Percentiles rank a stretch among this genome's conserved stretches.
Conservation (phyloP, 352 stramenopile genomes). For the Phytophthora ohioensis region DNA sequence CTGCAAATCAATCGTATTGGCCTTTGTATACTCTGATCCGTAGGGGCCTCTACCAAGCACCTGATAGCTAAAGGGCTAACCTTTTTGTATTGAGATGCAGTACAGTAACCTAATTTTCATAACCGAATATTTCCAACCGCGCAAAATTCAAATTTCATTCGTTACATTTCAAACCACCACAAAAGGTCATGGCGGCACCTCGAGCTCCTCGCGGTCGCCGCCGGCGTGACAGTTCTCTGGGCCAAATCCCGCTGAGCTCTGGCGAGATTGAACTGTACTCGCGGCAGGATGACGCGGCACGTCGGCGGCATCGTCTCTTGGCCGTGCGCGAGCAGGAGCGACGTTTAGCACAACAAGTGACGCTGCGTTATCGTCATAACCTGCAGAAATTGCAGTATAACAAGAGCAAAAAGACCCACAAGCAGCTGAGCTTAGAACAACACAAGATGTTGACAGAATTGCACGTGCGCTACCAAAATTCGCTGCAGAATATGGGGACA, state of each 20-base stretch:
- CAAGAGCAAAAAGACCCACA: constrained; percentile 42
- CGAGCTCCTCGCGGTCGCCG: constrained; percentile 13
- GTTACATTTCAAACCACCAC: neutral
- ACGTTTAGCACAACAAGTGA: constrained; percentile 71
- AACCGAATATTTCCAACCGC: neutral
- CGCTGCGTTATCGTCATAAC: constrained; percentile 75
- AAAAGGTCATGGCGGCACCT: constrained; percentile 11
- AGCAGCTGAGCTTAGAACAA: constrained; percentile 42
- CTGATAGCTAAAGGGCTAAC: too few species aligned
- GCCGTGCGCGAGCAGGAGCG: constrained; percentile 70
- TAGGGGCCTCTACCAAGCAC: too few species aligned
- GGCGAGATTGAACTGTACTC: constrained; percentile 69
- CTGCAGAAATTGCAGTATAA: constrained; percentile 54
- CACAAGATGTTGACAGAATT: constrained; percentile 56
- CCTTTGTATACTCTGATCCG: too few species aligned
- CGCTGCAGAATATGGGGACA: constrained; percentile 66
- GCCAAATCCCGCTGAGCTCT: constrained; percentile 70
- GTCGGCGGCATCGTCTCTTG: constrained; percentile 60
- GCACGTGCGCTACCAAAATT: constrained; percentile 61
- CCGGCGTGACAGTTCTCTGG: constrained; percentile 27
- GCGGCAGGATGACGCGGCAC: constrained; percentile 61
- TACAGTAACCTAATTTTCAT: neutral
- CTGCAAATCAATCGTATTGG: too few species aligned
- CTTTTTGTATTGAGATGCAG: too few species aligned
- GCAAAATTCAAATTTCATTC: neutral